Conservation (phyloP, 345 rosid species). For the Gossypium turneri region DNA sequence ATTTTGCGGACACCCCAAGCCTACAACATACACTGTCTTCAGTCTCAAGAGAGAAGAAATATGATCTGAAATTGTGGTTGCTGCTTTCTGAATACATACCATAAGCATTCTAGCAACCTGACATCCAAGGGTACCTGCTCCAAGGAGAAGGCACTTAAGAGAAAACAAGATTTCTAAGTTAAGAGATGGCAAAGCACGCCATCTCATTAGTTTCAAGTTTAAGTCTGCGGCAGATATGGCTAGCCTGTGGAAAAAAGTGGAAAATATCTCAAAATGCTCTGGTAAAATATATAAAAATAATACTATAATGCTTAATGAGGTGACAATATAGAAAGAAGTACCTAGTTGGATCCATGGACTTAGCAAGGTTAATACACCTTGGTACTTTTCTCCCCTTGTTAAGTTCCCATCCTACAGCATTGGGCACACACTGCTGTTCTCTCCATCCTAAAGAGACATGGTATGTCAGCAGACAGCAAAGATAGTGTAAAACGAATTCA, state of each 20-base stretch:
- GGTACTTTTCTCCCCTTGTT: constrained; percentile 55
- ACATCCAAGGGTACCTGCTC: constrained; percentile 97
- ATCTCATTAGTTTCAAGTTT: constrained; percentile 92
- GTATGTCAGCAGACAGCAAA: constrained; percentile 16
- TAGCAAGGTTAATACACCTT: constrained; percentile 74
- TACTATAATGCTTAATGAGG: constrained; percentile 1
- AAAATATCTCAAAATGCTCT: constrained; percentile 15
- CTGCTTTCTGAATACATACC: constrained; percentile 40
- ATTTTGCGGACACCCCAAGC: constrained; percentile 93
- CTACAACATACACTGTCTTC: constrained; percentile 36
- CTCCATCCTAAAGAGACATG: constrained; percentile 43
- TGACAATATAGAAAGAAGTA: constrained; percentile 20
- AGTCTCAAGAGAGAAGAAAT: constrained; percentile 11
- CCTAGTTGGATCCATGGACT: constrained; percentile 92
- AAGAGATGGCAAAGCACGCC: constrained; percentile 95
- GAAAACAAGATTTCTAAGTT: constrained; percentile 62
- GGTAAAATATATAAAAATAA: constrained; percentile 10
- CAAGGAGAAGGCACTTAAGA: constrained; percentile 88
- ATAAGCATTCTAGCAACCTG: constrained; percentile 93
- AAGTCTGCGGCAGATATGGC: constrained; percentile 90
- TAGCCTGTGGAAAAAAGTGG: constrained; percentile 41
- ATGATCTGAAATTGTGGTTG: neutral
- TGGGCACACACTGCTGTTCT: constrained; percentile 44
- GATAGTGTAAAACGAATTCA: neutral
- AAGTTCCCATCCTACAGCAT: constrained; percentile 88